Conservation (phyloP, 78 protist species). For the Cavenderia fasciculata region DNA sequence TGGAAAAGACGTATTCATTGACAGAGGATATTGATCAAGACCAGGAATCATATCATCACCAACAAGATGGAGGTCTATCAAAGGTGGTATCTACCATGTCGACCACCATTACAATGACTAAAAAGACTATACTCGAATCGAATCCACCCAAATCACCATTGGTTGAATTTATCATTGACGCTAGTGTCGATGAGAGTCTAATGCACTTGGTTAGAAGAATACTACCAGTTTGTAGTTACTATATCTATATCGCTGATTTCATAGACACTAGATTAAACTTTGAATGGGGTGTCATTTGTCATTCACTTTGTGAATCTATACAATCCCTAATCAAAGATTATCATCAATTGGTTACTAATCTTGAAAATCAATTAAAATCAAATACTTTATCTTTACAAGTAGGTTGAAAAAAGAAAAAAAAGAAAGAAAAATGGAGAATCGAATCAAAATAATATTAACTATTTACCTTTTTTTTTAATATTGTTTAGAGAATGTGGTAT, state of each 20-base stretch:
- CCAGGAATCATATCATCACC: not conserved
- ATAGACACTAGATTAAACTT: slow-evolving; percentile 3
- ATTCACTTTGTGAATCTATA: slow-evolving; percentile 82
- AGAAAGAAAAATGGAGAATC: no score
- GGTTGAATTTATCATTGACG: not conserved
- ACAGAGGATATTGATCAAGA: not conserved
- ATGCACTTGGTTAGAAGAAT: slow-evolving; percentile 49
- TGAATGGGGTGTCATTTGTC: slow-evolving; percentile 73
- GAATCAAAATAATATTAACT: no score
- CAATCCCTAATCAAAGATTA: slow-evolving; percentile 66
- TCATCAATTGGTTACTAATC: slow-evolving; percentile 50
- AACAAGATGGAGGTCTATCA: not conserved
- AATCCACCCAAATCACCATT: not conserved
- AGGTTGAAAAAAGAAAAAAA: no score
- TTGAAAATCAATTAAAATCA: slow-evolving; percentile 56
- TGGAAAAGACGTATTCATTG: not conserved
- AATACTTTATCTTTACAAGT: slow-evolving; percentile 62
- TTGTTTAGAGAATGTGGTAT: slow-evolving; percentile 67
- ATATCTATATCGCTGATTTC: slow-evolving; percentile 34
- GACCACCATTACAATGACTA: not conserved
- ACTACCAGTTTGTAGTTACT: slow-evolving; percentile 31
- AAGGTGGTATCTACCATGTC: not conserved
- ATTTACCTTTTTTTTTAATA: not conserved
- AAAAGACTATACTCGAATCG: no score
- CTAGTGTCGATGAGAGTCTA: not conserved